phyloP scores from a whole-genome alignment of 225 moss, liverwort and hornwort genomes.

The Marchantia paleacea region DNA sequence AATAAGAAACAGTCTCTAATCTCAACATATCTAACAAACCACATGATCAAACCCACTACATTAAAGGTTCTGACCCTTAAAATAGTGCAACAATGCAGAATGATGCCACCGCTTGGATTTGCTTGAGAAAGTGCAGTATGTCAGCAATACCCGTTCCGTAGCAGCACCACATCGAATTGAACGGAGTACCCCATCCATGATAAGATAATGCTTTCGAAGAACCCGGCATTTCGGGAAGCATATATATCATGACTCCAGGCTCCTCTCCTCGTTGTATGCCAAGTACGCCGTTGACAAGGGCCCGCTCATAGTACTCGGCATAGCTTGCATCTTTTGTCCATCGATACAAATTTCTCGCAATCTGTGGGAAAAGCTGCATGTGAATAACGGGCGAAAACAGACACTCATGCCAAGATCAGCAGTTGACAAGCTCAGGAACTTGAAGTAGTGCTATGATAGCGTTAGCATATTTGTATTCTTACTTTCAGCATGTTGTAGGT shows the following conservation, averaged over 20 bases:
- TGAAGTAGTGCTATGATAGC: background rate
- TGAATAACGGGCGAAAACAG: background rate
- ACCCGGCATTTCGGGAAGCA: conserved; percentile 88
- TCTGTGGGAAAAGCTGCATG: conserved; percentile 33
- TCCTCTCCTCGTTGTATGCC: conserved; percentile 83
- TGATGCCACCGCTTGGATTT: background rate
- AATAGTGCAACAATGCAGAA: background rate
- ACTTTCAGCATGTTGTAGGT: conserved; percentile 96
- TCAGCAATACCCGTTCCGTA: conserved; percentile 71
- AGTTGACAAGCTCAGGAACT: conserved; percentile 16
- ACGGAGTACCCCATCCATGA: conserved; percentile 95
- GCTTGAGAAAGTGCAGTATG: background rate
- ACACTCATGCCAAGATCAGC: background rate
- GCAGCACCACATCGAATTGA: conserved; percentile 96
- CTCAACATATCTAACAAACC: too few relatives aligned
- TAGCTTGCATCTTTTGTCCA: conserved; percentile 78
- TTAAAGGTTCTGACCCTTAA: background rate
- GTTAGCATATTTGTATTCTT: background rate
- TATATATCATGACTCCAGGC: conserved; percentile 97
- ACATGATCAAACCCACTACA: too few relatives aligned
- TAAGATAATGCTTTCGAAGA: conserved; percentile 79
- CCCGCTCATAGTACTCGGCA: conserved; percentile 90
- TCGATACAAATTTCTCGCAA: conserved; percentile 81
- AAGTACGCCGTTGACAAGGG: conserved; percentile 76
- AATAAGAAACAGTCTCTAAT: too few relatives aligned